Percentiles rank a stretch among this genome's conserved stretches.
Conservation (phyloP, 805 yeast genomes). For the Blastobotrys mokoenaii region DNA sequence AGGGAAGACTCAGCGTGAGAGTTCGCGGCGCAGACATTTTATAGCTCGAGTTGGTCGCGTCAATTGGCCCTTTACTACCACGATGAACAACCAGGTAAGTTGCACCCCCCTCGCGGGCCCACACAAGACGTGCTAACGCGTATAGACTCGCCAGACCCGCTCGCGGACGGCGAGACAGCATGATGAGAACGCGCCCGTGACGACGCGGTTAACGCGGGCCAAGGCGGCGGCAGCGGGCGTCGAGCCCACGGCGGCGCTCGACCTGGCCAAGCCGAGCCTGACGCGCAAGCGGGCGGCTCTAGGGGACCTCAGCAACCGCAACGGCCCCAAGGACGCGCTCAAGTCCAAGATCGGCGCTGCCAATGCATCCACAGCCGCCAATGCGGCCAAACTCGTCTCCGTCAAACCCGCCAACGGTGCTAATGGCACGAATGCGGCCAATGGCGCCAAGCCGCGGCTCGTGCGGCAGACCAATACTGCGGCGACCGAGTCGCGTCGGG, state of each 20-base stretch:
- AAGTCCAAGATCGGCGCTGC: background rate
- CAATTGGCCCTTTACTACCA: too few relatives aligned
- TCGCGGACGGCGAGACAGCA: conserved; percentile 8
- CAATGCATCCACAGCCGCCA: conserved; percentile 2
- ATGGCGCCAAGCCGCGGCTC: background rate
- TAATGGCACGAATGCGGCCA: background rate
- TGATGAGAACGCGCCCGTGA: conserved; percentile 7
- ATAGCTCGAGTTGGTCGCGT: too few relatives aligned
- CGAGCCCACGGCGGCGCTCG: conserved; percentile 1
- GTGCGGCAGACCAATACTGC: background rate
- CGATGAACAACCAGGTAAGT: too few relatives aligned
- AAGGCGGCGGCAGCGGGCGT: conserved; percentile 11
- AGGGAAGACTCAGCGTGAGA: too few relatives aligned
- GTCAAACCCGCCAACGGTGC: background rate
- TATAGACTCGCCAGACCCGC: conserved; percentile 8
- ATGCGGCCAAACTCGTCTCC: background rate
- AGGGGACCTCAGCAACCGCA: conserved; percentile 25
- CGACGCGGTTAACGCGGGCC: conserved; percentile 12
- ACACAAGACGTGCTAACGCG: too few relatives aligned
- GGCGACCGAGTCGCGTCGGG: background rate
- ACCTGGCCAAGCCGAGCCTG: background rate
- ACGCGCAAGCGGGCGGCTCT: conserved; percentile 28
- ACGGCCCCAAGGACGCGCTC: conserved; percentile 18
- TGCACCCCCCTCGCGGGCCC: too few relatives aligned
- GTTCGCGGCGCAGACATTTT: too few relatives aligned